Percentiles rank a stretch among this genome's conserved stretches.
Conservation (phyloP, 108 stramenopile species). For the Cyclotella choctawhatcheeana region DNA sequence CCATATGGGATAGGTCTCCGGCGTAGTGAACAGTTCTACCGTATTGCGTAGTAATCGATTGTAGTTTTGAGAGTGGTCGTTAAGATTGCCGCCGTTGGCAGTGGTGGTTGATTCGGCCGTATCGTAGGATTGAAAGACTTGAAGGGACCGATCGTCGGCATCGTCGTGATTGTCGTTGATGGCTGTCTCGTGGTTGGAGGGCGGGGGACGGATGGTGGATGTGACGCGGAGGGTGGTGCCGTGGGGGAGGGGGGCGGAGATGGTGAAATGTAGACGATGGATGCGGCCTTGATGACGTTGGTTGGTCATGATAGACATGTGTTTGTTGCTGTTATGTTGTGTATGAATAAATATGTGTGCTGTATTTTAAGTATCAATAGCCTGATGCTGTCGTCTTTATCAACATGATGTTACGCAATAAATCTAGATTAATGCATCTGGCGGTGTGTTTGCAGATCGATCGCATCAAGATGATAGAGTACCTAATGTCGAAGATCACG, state of each 20-base stretch:
- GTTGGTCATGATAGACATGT: neutral
- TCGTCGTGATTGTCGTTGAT: slow-evolving; percentile 10
- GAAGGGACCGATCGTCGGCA: slow-evolving; percentile 23
- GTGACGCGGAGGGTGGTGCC: slow-evolving; percentile 84
- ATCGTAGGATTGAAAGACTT: neutral
- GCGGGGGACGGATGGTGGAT: slow-evolving; percentile 69
- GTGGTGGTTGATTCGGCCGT: slow-evolving; percentile 1
- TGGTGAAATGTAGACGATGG: slow-evolving; percentile 79
- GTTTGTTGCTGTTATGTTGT: too few species aligned
- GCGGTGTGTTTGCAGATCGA: too few species aligned
- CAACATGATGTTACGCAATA: too few species aligned
- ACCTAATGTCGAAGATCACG: too few species aligned
- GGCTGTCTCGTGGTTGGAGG: slow-evolving; percentile 35
- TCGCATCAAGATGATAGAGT: too few species aligned
- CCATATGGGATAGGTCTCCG: slow-evolving; percentile 90
- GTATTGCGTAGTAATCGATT: slow-evolving; percentile 51
- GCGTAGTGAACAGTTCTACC: slow-evolving; percentile 87
- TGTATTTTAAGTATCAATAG: too few species aligned
- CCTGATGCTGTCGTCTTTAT: too few species aligned
- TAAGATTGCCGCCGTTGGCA: too few species aligned
- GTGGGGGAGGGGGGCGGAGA: slow-evolving; percentile 75
- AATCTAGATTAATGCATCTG: too few species aligned
- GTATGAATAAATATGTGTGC: too few species aligned
- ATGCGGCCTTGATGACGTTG: slow-evolving; percentile 58
- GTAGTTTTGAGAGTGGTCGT: too few species aligned